These are phyloP conservation scores for Jaltomata sinuosa DNA, from an alignment of 257 asterid genomes.

Conservation along the genomic window DNA sequence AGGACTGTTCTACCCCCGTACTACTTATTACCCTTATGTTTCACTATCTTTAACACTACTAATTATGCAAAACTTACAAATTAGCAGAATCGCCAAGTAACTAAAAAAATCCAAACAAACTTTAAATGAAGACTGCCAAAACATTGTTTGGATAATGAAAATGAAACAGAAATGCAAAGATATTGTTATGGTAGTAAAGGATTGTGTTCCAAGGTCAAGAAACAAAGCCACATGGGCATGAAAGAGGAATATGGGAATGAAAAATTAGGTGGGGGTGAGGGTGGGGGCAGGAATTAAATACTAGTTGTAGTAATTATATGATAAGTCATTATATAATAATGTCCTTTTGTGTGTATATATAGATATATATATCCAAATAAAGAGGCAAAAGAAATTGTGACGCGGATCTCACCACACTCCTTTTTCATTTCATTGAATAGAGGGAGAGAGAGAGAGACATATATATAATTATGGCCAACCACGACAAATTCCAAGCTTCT, in stretches of 20 bases:
- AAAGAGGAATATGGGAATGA: slow-evolving; percentile 14
- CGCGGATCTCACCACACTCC: slow-evolving; percentile 17
- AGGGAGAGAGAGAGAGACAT: neutral
- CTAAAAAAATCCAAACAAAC: neutral
- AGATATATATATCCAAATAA: neutral
- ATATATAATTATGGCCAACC: neutral
- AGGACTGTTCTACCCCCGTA: no score
- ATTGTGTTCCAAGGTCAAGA: neutral
- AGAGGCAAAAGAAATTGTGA: slow-evolving; percentile 10
- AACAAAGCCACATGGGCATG: slow-evolving; percentile 17
- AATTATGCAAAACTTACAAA: neutral
- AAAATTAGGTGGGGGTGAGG: neutral
- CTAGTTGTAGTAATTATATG: neutral
- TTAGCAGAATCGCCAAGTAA: neutral
- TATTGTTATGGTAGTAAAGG: neutral
- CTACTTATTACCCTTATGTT: no score
- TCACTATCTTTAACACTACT: no score
- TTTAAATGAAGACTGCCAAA: neutral
- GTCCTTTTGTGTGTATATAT: neutral
- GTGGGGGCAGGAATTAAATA: neutral
- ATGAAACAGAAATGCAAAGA: neutral
- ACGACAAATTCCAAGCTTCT: slow-evolving; percentile 48
- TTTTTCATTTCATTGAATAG: slow-evolving; percentile 7
- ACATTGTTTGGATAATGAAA: neutral
- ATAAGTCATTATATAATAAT: neutral